Evolutionary conservation across 768 basidiomycete species (phyloP), one percentile per base, ranked within the genome.

Genomic region (Lentinula lateritia): DNA sequence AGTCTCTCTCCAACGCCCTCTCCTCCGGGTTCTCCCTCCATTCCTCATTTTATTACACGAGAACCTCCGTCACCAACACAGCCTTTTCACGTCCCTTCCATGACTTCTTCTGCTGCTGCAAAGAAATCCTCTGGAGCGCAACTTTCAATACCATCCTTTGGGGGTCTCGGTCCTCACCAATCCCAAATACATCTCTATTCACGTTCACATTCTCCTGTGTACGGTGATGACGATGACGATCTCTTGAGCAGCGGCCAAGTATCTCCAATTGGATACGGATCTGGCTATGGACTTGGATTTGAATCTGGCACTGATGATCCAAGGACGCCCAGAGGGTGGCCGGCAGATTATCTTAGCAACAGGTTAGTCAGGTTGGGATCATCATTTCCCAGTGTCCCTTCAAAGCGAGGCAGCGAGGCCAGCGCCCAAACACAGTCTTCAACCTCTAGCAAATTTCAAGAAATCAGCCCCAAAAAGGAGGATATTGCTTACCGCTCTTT

Each of bases 211-310:
- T 50, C 58, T 12, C 34, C 58, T 16, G 28, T 50, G 43, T 32
- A 64, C 5, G 68, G 66, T 34, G 78, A 75, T 7, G 88, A 89
- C 10, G 83, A 84, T 18, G 88, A 88, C 13, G 86, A 88, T 13
- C 73, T 87, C n/a, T 72, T 88, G 54, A 92, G 90, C 70, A 92
- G 90, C 67, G 89, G 89, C 0, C 90, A 90, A 67, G 83, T 80
- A 1, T 93, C 90, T 28, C 89, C 90, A 6, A 74, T 82, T 63
- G 85, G 89, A 87, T 70, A 67, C 81, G 73, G 13, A 15, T 42
- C 48, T 23, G 36, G 58, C 58, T 48, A 39, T 20, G 52, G 34
- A 15, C 18, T 59, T 23, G 43, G 32, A 36, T 35, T 59, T 16
- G 48, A 59, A 38, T 48, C 45, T 23, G 45, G 43, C 10, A 50